These are phyloP conservation scores for Penicillium corylophilum DNA, from an alignment of 2,329 filamentous ascomycete species.

Conservation along the genomic window DNA sequence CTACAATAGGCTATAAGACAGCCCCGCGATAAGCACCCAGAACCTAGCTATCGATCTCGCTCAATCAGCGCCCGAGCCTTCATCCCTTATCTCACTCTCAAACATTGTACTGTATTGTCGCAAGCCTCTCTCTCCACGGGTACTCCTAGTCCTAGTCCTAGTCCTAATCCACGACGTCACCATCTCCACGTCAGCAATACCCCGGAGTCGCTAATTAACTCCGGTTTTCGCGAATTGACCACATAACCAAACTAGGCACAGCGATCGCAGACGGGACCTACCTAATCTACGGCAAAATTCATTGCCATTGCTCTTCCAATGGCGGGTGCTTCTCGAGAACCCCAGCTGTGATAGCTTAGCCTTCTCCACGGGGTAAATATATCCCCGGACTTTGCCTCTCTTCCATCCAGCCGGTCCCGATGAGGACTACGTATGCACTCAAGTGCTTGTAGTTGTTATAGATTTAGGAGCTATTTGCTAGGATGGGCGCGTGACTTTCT, in stretches of 20 bases:
- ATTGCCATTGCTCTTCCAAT: constrained; percentile 6
- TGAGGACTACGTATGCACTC: neutral
- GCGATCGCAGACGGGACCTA: neutral
- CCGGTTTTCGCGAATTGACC: neutral
- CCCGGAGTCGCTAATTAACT: too few relatives aligned
- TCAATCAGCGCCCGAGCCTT: neutral
- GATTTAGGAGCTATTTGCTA: too few relatives aligned
- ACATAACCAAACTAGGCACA: neutral
- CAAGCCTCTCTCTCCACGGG: too few relatives aligned
- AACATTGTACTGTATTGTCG: too few relatives aligned
- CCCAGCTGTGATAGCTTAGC: neutral
- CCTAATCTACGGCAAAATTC: constrained; percentile 17
- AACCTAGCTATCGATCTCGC: neutral
- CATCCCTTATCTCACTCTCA: neutral
- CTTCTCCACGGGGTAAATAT: neutral
- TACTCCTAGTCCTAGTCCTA: too few relatives aligned
- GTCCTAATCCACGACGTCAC: neutral
- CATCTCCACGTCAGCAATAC: neutral
- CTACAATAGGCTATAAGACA: neutral
- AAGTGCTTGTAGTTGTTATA: too few relatives aligned
- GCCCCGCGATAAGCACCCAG: neutral
- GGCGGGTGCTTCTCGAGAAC: neutral
- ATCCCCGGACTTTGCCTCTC: neutral
- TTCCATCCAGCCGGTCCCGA: neutral
- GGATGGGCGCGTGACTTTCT: too few relatives aligned